Evolutionary conservation across 1,139 yeast genomes (phyloP), one percentile per base, ranked within the genome.

Genomic region (Zygosaccharomyces sapae): DNA sequence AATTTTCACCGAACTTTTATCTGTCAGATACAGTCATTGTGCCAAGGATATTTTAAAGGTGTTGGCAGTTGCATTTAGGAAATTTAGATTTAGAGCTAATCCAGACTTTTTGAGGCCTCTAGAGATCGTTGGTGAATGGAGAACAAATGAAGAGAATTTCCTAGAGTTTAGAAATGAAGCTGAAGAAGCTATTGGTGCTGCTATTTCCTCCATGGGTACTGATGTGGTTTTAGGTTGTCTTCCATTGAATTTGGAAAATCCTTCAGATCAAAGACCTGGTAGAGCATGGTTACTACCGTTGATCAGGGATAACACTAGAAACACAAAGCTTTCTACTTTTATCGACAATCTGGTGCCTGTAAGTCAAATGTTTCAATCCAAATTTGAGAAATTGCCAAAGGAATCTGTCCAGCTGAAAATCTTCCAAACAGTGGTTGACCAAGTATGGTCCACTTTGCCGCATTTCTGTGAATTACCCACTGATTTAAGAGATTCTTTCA

Each of bases 221-320:
- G 94, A 85, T 59, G 80, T 75, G 5, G 92, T 92, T 2, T 71
- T 92, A 51, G 69, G 79, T 44, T 72, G 78, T 6, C 74, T 92
- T 38, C 98, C 98, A 7, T 74, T 92, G 62, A 88, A 90, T 62
- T 74, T 92, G 59, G 70, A 75, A 24, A 72, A 74, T 40, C 72
- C 80, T 4, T 66, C 72, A 18, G 70, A 70, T 16, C 68, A 68
- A 36, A 69, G 72, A 41, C 77, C 85, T 19, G 96, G 96, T 43
- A 80, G 97, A 66, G 97, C 97, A 42, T 92, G 97, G 97, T 64
- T 92, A 58, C 75, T 92, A 53, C 98, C 98, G n/a, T 66, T 94
- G 33, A 76, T 92, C 52, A 83, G 97, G 69, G 97, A 90, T 58
- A 81, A 86, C 60, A 86, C 88, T 25, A 77, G 82, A 57, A 77